These are phyloP conservation scores for Borovskyia barvae DNA, from an alignment of 208 protist genomes.

Conservation along the genomic window DNA sequence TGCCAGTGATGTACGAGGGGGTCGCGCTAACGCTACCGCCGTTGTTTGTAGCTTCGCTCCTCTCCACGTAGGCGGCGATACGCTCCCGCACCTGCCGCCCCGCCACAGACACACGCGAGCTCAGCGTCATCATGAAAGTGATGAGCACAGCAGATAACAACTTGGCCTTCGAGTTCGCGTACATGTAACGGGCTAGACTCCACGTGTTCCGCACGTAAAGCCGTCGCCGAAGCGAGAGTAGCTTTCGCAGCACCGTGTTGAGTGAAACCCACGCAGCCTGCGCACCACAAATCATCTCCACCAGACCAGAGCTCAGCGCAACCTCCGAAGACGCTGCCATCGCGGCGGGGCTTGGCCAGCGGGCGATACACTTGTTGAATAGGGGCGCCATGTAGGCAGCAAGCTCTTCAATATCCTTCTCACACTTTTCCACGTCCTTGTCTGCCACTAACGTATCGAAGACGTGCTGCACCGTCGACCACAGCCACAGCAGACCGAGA, in stretches of 20 bases:
- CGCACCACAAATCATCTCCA: slow-evolving; percentile 27
- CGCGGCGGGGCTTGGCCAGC: slow-evolving; percentile 27
- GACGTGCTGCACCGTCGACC: slow-evolving; percentile 39
- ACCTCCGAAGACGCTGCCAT: slow-evolving; percentile 15
- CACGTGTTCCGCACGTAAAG: slow-evolving; percentile 42
- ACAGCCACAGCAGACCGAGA: slow-evolving; percentile 56
- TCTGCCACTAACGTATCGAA: slow-evolving; percentile 35
- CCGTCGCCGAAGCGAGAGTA: slow-evolving; percentile 23
- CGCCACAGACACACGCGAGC: slow-evolving; percentile 34
- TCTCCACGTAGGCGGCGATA: slow-evolving; percentile 22
- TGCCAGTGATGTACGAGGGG: slow-evolving; percentile 8
- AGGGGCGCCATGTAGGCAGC: slow-evolving; percentile 25
- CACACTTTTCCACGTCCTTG: slow-evolving; percentile 43
- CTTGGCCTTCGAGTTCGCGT: slow-evolving; percentile 36
- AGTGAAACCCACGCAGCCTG: slow-evolving; percentile 34
- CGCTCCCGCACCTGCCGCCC: slow-evolving; percentile 34
- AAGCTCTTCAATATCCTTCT: slow-evolving; percentile 40
- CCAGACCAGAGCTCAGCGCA: slow-evolving; percentile 11
- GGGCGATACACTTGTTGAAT: slow-evolving; percentile 35
- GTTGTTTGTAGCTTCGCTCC: background rate
- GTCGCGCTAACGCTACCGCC: background rate
- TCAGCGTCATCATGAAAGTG: slow-evolving; percentile 40
- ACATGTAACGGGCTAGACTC: slow-evolving; percentile 47
- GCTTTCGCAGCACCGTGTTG: slow-evolving; percentile 20
- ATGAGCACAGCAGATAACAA: slow-evolving; percentile 38